Evolutionary conservation across 306 rosid genomes (phyloP), one percentile per base, ranked within the genome.

Genomic region (Quercus suber): DNA sequence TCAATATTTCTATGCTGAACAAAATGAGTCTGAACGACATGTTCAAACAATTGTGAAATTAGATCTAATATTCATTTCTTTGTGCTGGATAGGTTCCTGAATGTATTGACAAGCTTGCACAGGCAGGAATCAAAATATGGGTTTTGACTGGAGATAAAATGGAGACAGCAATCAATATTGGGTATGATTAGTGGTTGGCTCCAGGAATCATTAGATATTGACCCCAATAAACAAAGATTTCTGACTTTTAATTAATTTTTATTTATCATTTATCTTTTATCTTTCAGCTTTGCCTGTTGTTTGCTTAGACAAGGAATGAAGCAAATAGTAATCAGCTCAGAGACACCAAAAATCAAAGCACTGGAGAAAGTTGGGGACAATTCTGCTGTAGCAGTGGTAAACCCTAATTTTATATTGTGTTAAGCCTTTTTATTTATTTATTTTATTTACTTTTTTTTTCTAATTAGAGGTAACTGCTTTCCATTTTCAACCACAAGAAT

Each of bases 81-180:
- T 69, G 53, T 85, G 70, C 59, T 83, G 67, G 61, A 33, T 74
- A 94, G 99, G 99, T 96, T 79, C 99, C 99, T 28, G 99, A 96
- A 72, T 96, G 98, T 88, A 96, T 96, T 60, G 99, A 96, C 92
- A 96, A 91, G 76, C 94, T 96, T 82, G 99, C 99, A 52, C 99
- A 93, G 83, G 99, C 99, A 67, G 99, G 99, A 80, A 96, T 96
- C 68, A 96, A 96, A 84, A 82, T 96, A 58, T 96, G 99, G 99
- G 99, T 96, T 78, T 85, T 96, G 90, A 96, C 99, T 55, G 99
- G 99, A 65, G 99, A 96, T 86, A 96, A 96, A 89, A 96, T 96
- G 99, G 99, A 96, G 84, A 96, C 98, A 27, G 99, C 99, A 41
- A 96, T 96, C 85, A 93, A 96, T 74, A 96, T 96, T 52, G 99